Base-by-base conservation (phyloP, 768 basidiomycete genomes). In the Mycena metata region DNA sequence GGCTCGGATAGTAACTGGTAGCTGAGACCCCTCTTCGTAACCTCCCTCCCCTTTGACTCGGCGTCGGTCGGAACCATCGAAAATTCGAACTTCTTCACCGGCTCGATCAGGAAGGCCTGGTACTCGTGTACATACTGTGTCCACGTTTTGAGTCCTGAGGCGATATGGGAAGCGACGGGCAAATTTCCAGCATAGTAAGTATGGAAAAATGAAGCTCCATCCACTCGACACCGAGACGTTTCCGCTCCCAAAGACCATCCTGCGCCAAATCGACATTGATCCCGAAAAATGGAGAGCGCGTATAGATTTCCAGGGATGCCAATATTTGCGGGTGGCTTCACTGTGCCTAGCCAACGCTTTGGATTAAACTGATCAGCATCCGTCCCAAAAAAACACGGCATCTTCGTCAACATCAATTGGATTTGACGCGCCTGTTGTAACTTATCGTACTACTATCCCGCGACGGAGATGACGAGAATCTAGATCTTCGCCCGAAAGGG, bases 281-380 rank as follows among this genome's bases (percentile, higher is more conserved):
- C n/a, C n/a, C n/a, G n/a, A n/a, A n/a, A n/a, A 39, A 39, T 39
- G 17, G 1, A 19, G 33, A 33, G 16, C 17, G 72, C 81, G 62
- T 77, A 89, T 86, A 84, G 72, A 74, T 86, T 86, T 13, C 80
- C 81, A 67, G 83, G 85, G 12, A 86, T 84, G 7, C 84, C 84
- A 3, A 86, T 73, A 12, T 79, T 79, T 5, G 80, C 79, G 21
- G 80, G 84, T 73, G 79, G 84, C 64, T 79, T 74, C 2, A 75
- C 75, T 5, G 76, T 69, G 19, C 75, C 74, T 21, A 89, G 70
- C 89, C 89, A 91, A 64, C 89, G 79, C 58, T 88, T 85, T 7
- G 88, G 88, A 51, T 86, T 84, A 75, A 85, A 91, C n/a, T 76
- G 73, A 61, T 86, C 70, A 1, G 89, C 86, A 71, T 89, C 87